phyloP scores from a whole-genome alignment of 2,329 filamentous ascomycete species.

The Fusarium nisikadoi region DNA sequence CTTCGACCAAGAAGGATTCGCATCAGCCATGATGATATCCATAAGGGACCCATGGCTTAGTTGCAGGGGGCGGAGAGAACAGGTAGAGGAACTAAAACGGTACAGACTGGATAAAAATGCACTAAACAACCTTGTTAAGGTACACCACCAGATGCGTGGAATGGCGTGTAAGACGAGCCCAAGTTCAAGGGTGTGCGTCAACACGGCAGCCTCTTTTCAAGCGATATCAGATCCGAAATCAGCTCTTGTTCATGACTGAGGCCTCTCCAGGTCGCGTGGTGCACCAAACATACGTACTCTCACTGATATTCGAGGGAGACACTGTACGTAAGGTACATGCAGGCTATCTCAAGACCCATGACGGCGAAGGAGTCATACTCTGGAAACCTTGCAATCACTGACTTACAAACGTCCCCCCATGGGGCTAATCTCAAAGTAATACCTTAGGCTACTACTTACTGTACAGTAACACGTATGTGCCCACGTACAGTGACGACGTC shows the following conservation, averaged over 20 bases:
- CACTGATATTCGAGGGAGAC: not conserved
- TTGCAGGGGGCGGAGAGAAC: slow-evolving; percentile 2
- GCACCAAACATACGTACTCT: slow-evolving; percentile 1
- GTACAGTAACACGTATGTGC: slow-evolving; percentile 33
- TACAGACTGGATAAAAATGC: not conserved
- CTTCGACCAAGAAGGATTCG: slow-evolving; percentile 13
- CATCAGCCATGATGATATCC: slow-evolving; percentile 14
- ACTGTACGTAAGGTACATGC: slow-evolving; percentile 20
- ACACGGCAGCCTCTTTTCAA: slow-evolving; percentile 11
- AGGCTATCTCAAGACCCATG: slow-evolving; percentile 29
- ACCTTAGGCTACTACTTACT: not conserved
- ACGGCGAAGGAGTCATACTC: slow-evolving; percentile 36
- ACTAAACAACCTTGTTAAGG: slow-evolving; percentile 6
- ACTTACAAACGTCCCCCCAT: slow-evolving; percentile 28
- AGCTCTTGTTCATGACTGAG: slow-evolving; percentile 16
- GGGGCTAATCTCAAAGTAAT: slow-evolving; percentile 7
- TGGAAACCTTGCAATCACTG: slow-evolving; percentile 23
- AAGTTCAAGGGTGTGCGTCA: slow-evolving; percentile 9
- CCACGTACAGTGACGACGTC: slow-evolving; percentile 40
- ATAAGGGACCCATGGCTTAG: slow-evolving; percentile 1
- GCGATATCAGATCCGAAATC: slow-evolving; percentile 31
- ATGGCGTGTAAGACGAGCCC: slow-evolving; percentile 4
- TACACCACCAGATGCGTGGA: slow-evolving; percentile 10
- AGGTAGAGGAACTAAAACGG: slow-evolving; percentile 2
- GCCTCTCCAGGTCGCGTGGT: slow-evolving; percentile 25